Percentiles rank a stretch among this genome's conserved stretches.
phyloP scores from a whole-genome alignment of 1,139 yeast genomes.

The Blastobotrys persicus region DNA sequence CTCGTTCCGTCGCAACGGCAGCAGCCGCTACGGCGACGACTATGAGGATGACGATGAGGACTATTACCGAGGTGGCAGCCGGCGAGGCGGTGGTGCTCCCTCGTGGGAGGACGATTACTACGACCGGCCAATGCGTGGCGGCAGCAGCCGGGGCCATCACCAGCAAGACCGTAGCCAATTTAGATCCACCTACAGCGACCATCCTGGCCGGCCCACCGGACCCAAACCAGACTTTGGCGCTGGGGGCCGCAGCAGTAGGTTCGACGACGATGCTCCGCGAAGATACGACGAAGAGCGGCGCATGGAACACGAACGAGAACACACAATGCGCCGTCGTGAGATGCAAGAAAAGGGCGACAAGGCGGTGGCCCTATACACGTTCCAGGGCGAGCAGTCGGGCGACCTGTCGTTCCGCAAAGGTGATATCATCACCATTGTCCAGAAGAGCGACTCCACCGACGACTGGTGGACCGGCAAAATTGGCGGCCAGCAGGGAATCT shows the following conservation, averaged over 20 bases:
- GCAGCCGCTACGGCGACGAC: conserved; percentile 46
- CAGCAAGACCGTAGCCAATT: conserved; percentile 37
- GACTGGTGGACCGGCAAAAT: conserved; percentile 99
- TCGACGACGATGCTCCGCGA: conserved; percentile 19
- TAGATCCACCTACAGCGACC: conserved; percentile 32
- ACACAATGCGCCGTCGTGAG: conserved; percentile 8
- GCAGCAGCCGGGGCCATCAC: conserved; percentile 21
- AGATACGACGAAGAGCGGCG: conserved; percentile 23
- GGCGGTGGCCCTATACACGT: conserved; percentile 86
- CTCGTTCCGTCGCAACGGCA: conserved; percentile 35
- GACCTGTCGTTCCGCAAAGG: conserved; percentile 93
- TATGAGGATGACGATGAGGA: conserved; percentile 38
- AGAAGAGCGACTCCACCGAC: conserved; percentile 81
- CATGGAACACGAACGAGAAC: conserved; percentile 18
- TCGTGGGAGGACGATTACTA: conserved; percentile 86
- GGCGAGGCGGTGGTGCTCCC: conserved; percentile 35
- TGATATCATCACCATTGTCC: conserved; percentile 84
- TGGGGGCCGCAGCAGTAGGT: background rate
- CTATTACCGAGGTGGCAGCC: conserved; percentile 13
- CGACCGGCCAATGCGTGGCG: conserved; percentile 44
- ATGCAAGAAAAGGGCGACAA: conserved; percentile 48
- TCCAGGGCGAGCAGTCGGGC: conserved; percentile 87
- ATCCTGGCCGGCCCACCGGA: conserved; percentile 44
- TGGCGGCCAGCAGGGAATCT: conserved; percentile 82
- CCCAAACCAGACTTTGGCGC: conserved; percentile 48